These are phyloP conservation scores for Dispira parvispora DNA, from an alignment of 192 early-diverging fungal species.

Conservation along the genomic window DNA sequence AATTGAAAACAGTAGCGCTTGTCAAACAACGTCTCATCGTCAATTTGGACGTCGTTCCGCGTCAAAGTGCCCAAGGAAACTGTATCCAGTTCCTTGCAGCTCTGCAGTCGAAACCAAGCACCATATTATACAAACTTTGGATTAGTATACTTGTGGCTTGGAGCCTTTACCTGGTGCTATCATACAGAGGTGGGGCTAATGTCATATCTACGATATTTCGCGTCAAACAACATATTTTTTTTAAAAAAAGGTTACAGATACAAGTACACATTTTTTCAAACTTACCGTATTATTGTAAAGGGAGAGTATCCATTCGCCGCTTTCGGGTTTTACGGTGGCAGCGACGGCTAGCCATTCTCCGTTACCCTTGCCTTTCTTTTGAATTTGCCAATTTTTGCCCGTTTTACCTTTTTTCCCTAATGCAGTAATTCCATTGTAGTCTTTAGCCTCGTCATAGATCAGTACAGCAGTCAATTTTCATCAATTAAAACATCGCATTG, in stretches of 20 bases:
- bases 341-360: neutral
- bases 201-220: too few species aligned
- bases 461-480: too few species aligned
- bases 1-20: conserved; percentile 21
- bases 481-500: too few species aligned
- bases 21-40: conserved; percentile 25
- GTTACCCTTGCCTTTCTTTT: neutral
- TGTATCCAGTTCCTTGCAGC: neutral
- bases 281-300: neutral
- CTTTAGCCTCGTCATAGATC: too few species aligned
- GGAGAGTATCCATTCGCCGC: neutral
- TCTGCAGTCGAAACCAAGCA: neutral
- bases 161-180: neutral
- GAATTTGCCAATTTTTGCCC: neutral
- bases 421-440: too few species aligned
- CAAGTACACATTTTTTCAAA: neutral
- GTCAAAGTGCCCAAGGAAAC: neutral
- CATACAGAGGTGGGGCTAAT: neutral
- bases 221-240: too few species aligned
- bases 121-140: neutral
- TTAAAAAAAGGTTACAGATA: neutral
- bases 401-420: neutral
- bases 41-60: conserved; percentile 16
- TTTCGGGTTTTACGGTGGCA: neutral
- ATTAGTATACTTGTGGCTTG: neutral